phyloP scores from a whole-genome alignment of 2,329 filamentous ascomycete species.

The Ophiostoma australiae region DNA sequence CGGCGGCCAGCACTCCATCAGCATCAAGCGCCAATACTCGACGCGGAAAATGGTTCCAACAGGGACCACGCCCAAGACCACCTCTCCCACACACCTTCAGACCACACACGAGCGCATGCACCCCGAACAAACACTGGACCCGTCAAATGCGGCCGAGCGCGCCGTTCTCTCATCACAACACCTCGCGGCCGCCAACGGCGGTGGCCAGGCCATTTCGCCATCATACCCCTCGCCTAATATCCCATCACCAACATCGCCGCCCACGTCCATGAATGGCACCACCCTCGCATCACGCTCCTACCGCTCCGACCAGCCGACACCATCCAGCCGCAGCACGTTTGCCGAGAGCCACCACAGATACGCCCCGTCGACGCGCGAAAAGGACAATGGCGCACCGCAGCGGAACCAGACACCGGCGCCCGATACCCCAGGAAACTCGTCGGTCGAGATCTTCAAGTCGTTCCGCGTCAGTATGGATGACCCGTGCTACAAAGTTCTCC shows the following conservation, averaged over 20 bases:
- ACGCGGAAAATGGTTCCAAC: constrained; percentile 63
- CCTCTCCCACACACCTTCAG: constrained; percentile 68
- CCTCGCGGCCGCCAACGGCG: constrained; percentile 64
- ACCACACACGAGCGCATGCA: constrained; percentile 61
- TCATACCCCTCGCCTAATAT: constrained; percentile 61
- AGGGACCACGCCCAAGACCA: constrained; percentile 67
- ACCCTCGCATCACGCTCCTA: constrained; percentile 59
- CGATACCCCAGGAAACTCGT: constrained; percentile 56
- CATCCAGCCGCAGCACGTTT: constrained; percentile 53
- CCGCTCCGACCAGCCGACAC: constrained; percentile 51
- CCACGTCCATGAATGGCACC: constrained; percentile 45
- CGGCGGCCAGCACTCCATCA: constrained; percentile 45
- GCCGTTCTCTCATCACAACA: constrained; percentile 64
- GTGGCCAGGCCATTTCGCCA: constrained; percentile 49
- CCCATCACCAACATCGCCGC: constrained; percentile 65
- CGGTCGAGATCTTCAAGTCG: constrained; percentile 96
- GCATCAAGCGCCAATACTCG: constrained; percentile 66
- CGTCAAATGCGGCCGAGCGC: constrained; percentile 61
- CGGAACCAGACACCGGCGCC: constrained; percentile 58
- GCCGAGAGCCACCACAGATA: constrained; percentile 45
- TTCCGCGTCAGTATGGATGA: constrained; percentile 98
- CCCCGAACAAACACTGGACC: constrained; percentile 62
- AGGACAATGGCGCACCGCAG: constrained; percentile 44
- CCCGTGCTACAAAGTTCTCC: constrained; percentile 93
- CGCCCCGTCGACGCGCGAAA: constrained; percentile 35